Evolutionary conservation across 78 protist species (phyloP), one percentile per base, ranked within the genome.

Genomic region (Corallochytrium limacisporum): DNA sequence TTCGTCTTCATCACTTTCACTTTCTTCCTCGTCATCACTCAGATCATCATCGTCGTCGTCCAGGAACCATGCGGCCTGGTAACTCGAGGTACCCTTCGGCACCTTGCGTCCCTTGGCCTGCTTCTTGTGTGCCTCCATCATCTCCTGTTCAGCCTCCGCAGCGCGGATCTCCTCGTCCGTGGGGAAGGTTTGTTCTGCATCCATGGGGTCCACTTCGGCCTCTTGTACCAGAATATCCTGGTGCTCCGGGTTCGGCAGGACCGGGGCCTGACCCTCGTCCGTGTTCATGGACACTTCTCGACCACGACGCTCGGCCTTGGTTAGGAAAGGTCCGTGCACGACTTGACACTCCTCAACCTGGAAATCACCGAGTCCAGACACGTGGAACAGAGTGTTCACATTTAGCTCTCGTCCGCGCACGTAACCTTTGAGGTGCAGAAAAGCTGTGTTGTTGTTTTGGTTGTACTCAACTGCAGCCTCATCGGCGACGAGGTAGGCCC

Each of bases 61-160:
- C 10, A 68, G 39, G 33, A 80, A 39, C 91, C 91, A 80, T 1
- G 83, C 77, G 15, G 85, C 91, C 44, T 83, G 85, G 43, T 84
- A 84, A 28, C 15, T 20, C 4, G 71, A 46, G 7, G 63, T 48
- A 0, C 90, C 90, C 50, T 66, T 62, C 6, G 88, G 88, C 16
- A 76, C 82, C 6, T 35, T 42, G 36, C 31, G 18, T 33, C 10
- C 4, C 65, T 1, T 15, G 20, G 28, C n/a, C 31, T 22, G 43
- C 29, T 7, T 39, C 28, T 22, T 1, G 13, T 20, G 13, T 1
- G 47, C 5, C 5, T 10, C 48, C 26, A 57, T 39, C 1, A 20
- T 15, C 20, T 42, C 36, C 8, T 1, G 59, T 12, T 36, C 28
- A 1, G 1, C 38, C 42, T 48, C 65, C 22, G 70, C 78, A 20